Base-by-base conservation (phyloP, 352 stramenopile genomes). In the Pythium myriotylum region DNA sequence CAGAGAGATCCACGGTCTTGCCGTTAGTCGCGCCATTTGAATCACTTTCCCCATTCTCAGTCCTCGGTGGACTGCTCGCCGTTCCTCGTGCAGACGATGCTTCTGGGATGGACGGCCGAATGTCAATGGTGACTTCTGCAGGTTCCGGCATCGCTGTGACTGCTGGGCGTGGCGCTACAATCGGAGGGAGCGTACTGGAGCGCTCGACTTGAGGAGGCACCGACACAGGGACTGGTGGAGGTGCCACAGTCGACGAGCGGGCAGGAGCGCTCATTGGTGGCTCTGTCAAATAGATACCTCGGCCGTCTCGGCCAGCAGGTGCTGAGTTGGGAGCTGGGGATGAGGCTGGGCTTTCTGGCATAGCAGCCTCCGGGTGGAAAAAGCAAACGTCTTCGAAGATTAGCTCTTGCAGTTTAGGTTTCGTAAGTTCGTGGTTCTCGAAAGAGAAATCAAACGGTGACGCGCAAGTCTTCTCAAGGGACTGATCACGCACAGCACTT, bases 381-480 rank as follows among this genome's bases (percentile, higher is more conserved):
- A 74, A 62, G 43, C 84, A 94, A 0, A 97, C 86, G 59, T 97
- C 90, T 62, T 96, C 88, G 55, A 97, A 97, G 51, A 97, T 96
- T 16, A 97, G 74, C 60, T 94, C 85, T 64, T 96, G 89, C 22
- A 97, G 70, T 62, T 97, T 97, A 49, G 81, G 73, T 68, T 96
- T 95, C 13, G 90, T 97, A 54, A 97, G 63, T 52, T 96, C 88
- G 26, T 79, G 84, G 75, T 93, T 94, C 64, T 95, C 87, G 60
- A 94, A 96, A 17, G 72, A 73, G 42, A 95, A 95, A 65, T 95
- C 85, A 47, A 95, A 95, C 23, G 84, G 83, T 39, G 70, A 81
- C n/a, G 79, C 70, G 33, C 83, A 94, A 17, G 81, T 92, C 42
- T 84, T 88, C 54, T 95, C 86, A 22, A 90, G 65, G 2, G 74